Conservation (phyloP, 1,284 basidiomycete species). For the Macrocystidia cucumis region DNA sequence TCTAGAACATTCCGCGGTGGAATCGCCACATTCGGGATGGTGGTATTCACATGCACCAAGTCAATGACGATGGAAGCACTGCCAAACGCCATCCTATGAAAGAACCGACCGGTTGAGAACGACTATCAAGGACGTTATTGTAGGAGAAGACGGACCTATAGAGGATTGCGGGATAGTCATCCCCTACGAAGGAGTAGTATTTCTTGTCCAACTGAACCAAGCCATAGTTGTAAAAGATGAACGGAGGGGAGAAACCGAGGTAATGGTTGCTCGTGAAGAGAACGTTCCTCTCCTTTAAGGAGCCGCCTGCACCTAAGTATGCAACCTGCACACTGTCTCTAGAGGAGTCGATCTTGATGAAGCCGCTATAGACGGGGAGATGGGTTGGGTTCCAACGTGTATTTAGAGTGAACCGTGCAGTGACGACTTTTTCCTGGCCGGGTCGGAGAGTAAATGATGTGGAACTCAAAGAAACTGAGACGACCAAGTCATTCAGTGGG, state of each 20-base stretch:
- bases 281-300: slow-evolving; percentile 39
- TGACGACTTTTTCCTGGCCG: slow-evolving; percentile 17
- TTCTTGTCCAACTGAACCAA: slow-evolving; percentile 26
- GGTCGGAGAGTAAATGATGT: not conserved
- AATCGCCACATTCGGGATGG: no score
- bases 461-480: not conserved
- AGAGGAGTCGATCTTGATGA: slow-evolving; percentile 39
- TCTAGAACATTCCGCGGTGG: no score
- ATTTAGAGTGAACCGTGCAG: slow-evolving; percentile 33
- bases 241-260: slow-evolving; percentile 36
- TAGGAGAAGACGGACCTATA: slow-evolving; percentile 24
- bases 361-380: slow-evolving; percentile 55
- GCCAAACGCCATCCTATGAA: slow-evolving; percentile 41
- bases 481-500: not conserved
- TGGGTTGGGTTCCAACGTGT: slow-evolving; percentile 32
- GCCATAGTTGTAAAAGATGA: slow-evolving; percentile 31
- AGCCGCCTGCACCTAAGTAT: slow-evolving; percentile 41
- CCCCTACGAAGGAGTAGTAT: slow-evolving; percentile 46
- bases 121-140: no score
- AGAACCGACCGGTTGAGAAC: no score
- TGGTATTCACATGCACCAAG: slow-evolving; percentile 24
- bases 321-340: slow-evolving; percentile 39
- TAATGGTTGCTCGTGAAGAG: slow-evolving; percentile 40
- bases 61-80: slow-evolving; percentile 37
- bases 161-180: slow-evolving; percentile 37